Evolutionary conservation across 176 grass and related monocot species (phyloP), one percentile per base, ranked within the genome.

Genomic region (Aegilops tauschii): DNA sequence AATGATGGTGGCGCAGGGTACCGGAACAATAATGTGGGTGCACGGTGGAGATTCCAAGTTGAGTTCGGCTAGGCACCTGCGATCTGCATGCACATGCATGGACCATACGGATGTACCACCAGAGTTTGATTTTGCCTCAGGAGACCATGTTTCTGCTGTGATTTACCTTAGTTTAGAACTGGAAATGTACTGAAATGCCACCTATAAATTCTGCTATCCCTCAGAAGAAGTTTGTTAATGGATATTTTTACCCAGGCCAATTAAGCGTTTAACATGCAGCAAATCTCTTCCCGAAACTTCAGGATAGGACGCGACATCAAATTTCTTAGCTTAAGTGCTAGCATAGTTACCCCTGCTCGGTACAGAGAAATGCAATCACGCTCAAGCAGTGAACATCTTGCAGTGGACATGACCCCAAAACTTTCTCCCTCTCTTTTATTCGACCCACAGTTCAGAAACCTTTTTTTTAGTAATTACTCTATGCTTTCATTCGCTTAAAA

Each of bases 381-480:
- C 18, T 20, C n/a, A 3, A 72, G 29, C 28, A n/a, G 12, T 77
- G 27, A 77, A 28, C 50, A 77, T 52, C 12, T 28, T 52, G 8
- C 65, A 12, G 73, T 77, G 67, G 83, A 44, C 56, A 56, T 42
- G 75, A 32, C 50, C 77, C 59, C 85, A 87, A 90, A 91, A 49
- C 87, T 44, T 66, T 2, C 12, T 72, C 67, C 34, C 68, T 62
- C 45, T 31, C 14, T 69, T 68, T 91, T 84, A 91, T 87, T 91
- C 35, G 75, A 69, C 3, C 42, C 68, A 80, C 6, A 61, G 13
- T 79, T 61, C 34, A 62, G 11, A 80, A 68, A 31, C 42, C 14
- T 59, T 49, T 49, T 30, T 75, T 68, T 28, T 23, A 83, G 21
- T 28, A 36, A 84, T 66, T 73, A 90, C 52, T 79, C 64, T 86